A percentile compares a stretch with the other conserved stretches of the same genome.
phyloP scores from a whole-genome alignment of 2,329 filamentous ascomycete genomes.

The Trichothecium roseum region DNA sequence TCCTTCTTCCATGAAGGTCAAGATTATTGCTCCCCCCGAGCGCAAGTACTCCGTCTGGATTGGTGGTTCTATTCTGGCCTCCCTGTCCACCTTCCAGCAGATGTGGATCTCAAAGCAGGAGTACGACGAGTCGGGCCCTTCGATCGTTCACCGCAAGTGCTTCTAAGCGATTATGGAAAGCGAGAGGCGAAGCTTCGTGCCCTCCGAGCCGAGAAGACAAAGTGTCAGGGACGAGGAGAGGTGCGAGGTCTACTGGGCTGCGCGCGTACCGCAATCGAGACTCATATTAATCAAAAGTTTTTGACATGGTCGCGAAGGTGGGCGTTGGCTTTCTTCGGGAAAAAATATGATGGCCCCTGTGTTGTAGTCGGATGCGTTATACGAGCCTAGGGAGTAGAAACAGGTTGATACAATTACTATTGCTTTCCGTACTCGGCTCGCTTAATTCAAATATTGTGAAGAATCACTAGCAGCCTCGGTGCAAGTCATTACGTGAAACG shows the following conservation, averaged over 20 bases:
- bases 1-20: slow-evolving; percentile 99
- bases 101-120: slow-evolving; percentile 99
- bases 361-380: slow-evolving; percentile 39
- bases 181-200: slow-evolving; percentile 21
- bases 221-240: slow-evolving; percentile 33
- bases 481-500: too few species aligned
- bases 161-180: slow-evolving; percentile 60
- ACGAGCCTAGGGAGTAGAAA: slow-evolving; percentile 38
- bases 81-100: slow-evolving; percentile 99
- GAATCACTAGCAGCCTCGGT: too few species aligned
- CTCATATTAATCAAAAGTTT: slow-evolving; percentile 49
- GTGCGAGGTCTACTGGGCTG: slow-evolving; percentile 32
- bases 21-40: slow-evolving; percentile 99
- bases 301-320: slow-evolving; percentile 43
- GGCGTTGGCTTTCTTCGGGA: slow-evolving; percentile 35
- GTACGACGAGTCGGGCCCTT: slow-evolving; percentile 99
- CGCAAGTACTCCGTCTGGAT: slow-evolving; percentile 99
- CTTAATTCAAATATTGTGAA: slow-evolving; percentile 19
- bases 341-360: slow-evolving; percentile 37
- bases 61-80: slow-evolving; percentile 99
- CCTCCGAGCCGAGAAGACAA: slow-evolving; percentile 26
- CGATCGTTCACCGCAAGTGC: slow-evolving; percentile 99
- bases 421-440: slow-evolving; percentile 26
- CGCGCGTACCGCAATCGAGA: slow-evolving; percentile 38
- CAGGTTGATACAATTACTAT: slow-evolving; percentile 48